Evolutionary conservation across 2,329 filamentous ascomycete genomes (phyloP), one percentile per base, ranked within the genome.

Genomic region (Xylariaceae sp.): DNA sequence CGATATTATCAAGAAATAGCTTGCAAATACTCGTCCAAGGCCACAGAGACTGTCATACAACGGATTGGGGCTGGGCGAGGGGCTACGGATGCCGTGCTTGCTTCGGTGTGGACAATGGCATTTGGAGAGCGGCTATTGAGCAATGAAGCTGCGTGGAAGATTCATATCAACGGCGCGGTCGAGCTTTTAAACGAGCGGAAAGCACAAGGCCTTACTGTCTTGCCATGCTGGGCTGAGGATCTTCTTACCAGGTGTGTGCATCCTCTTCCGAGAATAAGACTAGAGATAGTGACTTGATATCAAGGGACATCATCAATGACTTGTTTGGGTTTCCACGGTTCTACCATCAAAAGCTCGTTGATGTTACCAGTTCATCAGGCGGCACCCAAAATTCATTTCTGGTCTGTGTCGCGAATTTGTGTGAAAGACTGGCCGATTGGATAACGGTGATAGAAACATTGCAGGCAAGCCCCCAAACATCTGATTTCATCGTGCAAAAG

Each of bases 41-140:
- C 61, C 6, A 49, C 56, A 1, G 52, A 53, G 17, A 46, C 54
- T 17, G 55, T 62, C 19, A 60, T 62, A 22, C 43, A 56, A 11
- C 53, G 44, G 27, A 57, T 64, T 12, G 38, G 39, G 2, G 57
- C 55, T 2, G 45, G 48, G 18, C 44, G 22, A 30, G 49, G 50
- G 5, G 46, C 48, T 6, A 58, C 53, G 6, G 60, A 61, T 47
- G 58, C 57, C 9, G 52, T 64, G 40, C 50, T 64, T 2, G 57
- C 40, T 9, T 48, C 62, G 1, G 59, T 62, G 12, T 19, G 50
- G 30, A 62, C 58, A 1, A 60, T 64, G 54, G 59, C 56, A 5
- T 59, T 64, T 38, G 58, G 56, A 2, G 61, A 59, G 41, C 49
- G 56, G 5, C 42, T 62, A 18, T 30, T 47, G 10, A 27, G 51